A percentile compares a stretch with the other conserved stretches of the same genome.
Evolutionary conservation across 495 filamentous ascomycete species (phyloP).

Genomic region (Clohesyomyces aquaticus): DNA sequence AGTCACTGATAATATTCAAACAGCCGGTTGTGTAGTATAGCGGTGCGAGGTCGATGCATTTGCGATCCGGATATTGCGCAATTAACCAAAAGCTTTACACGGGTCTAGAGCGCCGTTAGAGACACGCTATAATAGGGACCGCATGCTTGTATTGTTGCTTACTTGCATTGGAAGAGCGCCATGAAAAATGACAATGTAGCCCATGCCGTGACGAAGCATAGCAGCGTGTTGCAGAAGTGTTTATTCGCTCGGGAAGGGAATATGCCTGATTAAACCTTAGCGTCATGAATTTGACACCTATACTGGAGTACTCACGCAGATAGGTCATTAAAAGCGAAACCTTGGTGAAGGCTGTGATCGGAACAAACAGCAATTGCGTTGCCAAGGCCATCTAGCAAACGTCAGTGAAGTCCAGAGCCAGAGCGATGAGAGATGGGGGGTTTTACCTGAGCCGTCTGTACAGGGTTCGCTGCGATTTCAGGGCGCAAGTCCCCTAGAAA

Average conservation of each 20-base stretch:
- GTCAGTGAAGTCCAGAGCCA: background rate
- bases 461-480: constrained; percentile 11
- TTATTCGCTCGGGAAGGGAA: constrained; percentile 21
- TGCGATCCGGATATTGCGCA: constrained; percentile 10
- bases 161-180: constrained; percentile 29
- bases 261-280: no score
- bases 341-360: constrained; percentile 18
- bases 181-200: constrained; percentile 1
- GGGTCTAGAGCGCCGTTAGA: constrained; percentile 5
- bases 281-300: no score
- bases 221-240: constrained; percentile 14
- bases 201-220: constrained; percentile 15
- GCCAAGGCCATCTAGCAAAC: constrained; percentile 27
- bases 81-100: constrained; percentile 20
- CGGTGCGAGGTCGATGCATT: constrained; percentile 13
- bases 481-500: constrained; percentile 12
- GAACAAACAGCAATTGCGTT: constrained; percentile 20
- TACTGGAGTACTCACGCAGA: constrained; percentile 19
- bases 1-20: constrained; percentile 25
- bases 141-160: background rate
- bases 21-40: constrained; percentile 8
- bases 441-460: constrained; percentile 8
- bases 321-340: constrained; percentile 30
- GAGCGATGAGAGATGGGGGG: background rate
- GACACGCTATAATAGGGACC: no score